Percentiles rank a stretch among this genome's conserved stretches.
Conservation (phyloP, 2,329 filamentous ascomycete species). For the Sporothrix luriei region DNA sequence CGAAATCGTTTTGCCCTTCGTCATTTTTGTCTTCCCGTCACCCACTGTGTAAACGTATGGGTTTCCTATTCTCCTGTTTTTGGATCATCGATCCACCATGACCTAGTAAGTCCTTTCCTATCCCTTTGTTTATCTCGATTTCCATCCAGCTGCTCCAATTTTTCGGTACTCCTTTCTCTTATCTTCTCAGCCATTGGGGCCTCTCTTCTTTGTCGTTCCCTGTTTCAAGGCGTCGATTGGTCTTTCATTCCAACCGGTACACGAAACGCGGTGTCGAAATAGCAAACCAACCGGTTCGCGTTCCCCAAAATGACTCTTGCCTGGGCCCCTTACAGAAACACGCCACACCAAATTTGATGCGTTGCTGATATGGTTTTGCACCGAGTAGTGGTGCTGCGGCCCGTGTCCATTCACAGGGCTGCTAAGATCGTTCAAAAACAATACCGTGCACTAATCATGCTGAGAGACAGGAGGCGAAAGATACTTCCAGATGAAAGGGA, state of each 20-base stretch:
- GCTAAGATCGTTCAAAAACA: background rate
- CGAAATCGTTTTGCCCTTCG: slow-evolving; percentile 11
- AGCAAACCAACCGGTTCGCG: background rate
- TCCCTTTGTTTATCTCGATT: slow-evolving; percentile 12
- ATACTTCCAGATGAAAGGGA: background rate
- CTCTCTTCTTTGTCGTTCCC: slow-evolving; percentile 8
- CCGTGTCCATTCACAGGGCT: background rate
- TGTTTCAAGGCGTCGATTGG: background rate
- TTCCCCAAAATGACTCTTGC: background rate
- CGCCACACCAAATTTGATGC: background rate
- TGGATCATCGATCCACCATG: background rate
- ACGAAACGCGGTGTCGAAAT: background rate
- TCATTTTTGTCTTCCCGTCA: background rate
- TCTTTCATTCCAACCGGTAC: background rate
- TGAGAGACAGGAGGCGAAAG: background rate
- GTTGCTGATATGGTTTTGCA: background rate
- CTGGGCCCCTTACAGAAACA: slow-evolving; percentile 1
- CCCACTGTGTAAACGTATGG: no score
- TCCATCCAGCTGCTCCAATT: slow-evolving; percentile 5
- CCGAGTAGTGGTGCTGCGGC: background rate
- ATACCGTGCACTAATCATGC: background rate
- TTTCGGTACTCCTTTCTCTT: background rate
- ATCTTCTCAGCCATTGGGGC: background rate
- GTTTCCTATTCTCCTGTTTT: background rate
- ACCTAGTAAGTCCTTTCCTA: background rate